Evolutionary conservation across 2,329 filamentous ascomycete species (phyloP).

Genomic region (Fusarium aywerte): DNA sequence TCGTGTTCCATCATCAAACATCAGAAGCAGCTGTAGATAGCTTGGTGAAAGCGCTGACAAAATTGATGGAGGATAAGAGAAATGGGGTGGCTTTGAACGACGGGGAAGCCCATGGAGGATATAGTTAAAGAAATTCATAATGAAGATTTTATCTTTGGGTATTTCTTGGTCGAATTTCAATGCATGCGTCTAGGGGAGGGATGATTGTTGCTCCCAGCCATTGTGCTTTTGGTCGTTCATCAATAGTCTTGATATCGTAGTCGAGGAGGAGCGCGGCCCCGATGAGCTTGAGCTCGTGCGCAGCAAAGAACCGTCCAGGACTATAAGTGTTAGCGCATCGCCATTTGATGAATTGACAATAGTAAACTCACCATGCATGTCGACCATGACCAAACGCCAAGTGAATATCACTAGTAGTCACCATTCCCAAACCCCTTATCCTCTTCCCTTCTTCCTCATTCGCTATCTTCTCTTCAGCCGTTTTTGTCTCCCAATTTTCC

Average conservation of each 20-base stretch:
- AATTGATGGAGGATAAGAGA: conserved; percentile 25
- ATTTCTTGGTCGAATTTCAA: conserved; percentile 43
- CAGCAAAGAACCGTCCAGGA: conserved; percentile 66
- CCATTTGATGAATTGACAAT: not conserved
- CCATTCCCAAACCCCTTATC: conserved; percentile 59
- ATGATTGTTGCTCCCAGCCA: conserved; percentile 59
- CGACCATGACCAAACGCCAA: conserved; percentile 67
- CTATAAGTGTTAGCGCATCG: conserved; percentile 38
- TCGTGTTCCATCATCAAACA: conserved; percentile 39
- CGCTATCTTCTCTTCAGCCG: conserved; percentile 44
- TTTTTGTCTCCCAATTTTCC: conserved; percentile 51
- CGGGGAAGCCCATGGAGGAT: conserved; percentile 20
- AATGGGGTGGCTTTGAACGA: conserved; percentile 9
- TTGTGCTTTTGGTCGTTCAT: conserved; percentile 53
- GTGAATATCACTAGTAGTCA: conserved; percentile 63
- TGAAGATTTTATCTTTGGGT: not conserved
- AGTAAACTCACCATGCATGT: conserved; percentile 57
- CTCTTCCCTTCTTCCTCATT: conserved; percentile 48
- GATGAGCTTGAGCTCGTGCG: conserved; percentile 66
- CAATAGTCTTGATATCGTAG: conserved; percentile 61
- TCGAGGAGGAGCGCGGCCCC: conserved; percentile 62
- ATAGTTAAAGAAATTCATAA: not conserved
- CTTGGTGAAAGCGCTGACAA: conserved; percentile 28
- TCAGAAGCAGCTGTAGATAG: conserved; percentile 20
- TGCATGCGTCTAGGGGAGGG: conserved; percentile 43